These are phyloP conservation scores for Diospyros kaki DNA, from an alignment of 148 eudicot species.

Conservation along the genomic window DNA sequence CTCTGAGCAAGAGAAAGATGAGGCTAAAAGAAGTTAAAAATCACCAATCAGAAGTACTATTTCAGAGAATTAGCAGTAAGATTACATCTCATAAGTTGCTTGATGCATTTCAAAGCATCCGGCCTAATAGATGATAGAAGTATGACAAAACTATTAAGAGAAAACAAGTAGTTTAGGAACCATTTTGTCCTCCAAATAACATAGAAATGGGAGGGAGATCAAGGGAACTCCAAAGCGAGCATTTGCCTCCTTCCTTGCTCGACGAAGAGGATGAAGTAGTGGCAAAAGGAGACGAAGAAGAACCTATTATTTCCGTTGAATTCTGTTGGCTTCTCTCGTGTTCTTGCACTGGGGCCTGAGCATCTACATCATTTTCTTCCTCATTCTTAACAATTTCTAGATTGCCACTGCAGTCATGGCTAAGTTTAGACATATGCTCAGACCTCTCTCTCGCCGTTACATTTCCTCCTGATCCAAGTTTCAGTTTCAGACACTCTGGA, in stretches of 20 bases:
- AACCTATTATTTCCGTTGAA: background rate
- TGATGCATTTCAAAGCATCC: background rate
- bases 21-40: too few relatives aligned
- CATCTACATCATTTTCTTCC: slow-evolving; percentile 7
- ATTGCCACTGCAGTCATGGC: slow-evolving; percentile 16
- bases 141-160: background rate
- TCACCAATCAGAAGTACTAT: too few relatives aligned
- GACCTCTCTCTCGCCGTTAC: background rate
- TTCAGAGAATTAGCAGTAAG: background rate
- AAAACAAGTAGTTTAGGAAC: slow-evolving; percentile 2
- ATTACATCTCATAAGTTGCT: background rate
- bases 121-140: too few relatives aligned
- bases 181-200: slow-evolving; percentile 8
- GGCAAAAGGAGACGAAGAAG: slow-evolving; percentile 7
- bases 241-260: slow-evolving; percentile 5
- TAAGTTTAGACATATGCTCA: slow-evolving; percentile 25
- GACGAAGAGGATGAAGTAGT: background rate
- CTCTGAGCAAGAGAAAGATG: too few relatives aligned
- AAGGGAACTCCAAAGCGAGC: slow-evolving; percentile 16
- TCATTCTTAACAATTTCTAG: slow-evolving; percentile 5
- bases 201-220: slow-evolving; percentile 12
- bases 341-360: background rate
- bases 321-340: slow-evolving; percentile 5
- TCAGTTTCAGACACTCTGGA: slow-evolving; percentile 31
- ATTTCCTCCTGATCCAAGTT: slow-evolving; percentile 19